These are phyloP conservation scores for Erigeron canadensis DNA, from an alignment of 129 eudicot genomes.

Conservation along the genomic window DNA sequence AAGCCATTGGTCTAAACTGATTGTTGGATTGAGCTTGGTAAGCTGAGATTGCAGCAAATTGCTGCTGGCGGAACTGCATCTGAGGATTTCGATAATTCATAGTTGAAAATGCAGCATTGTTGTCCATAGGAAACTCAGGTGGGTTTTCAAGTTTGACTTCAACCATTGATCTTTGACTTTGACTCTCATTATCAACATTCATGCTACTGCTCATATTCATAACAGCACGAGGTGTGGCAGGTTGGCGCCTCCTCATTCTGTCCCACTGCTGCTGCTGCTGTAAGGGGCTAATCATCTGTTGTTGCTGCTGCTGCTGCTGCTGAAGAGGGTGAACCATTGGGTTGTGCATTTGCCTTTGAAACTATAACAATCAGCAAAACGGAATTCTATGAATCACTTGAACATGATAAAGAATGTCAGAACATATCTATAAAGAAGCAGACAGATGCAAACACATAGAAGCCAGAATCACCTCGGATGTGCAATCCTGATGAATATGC, in stretches of 20 bases:
- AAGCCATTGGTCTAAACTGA: conserved; percentile 71
- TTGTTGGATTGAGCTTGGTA: conserved; percentile 59
- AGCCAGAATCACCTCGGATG: not conserved
- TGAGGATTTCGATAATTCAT: conserved; percentile 62
- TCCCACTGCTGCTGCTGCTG: conserved; percentile 85
- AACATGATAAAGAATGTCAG: not conserved
- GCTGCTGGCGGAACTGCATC: conserved; percentile 70
- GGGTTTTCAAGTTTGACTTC: conserved; percentile 88
- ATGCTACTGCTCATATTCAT: conserved; percentile 53
- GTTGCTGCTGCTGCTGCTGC: conserved; percentile 81
- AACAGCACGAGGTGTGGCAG: conserved; percentile 64
- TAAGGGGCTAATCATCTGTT: conserved; percentile 64
- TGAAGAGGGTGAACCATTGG: conserved; percentile 66
- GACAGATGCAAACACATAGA: not conserved
- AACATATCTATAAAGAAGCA: not conserved
- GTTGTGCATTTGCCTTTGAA: conserved; percentile 68
- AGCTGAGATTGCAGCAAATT: conserved; percentile 66
- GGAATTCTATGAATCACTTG: not conserved
- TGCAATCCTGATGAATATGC: not conserved
- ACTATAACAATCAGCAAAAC: conserved; percentile 35
- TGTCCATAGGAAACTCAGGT: conserved; percentile 72
- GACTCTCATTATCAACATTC: conserved; percentile 60
- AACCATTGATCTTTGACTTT: conserved; percentile 73
- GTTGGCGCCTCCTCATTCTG: conserved; percentile 62
- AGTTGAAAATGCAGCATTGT: conserved; percentile 48